These are phyloP conservation scores for Candida broadrunensis DNA, from an alignment of 805 yeast species.

Conservation along the genomic window DNA sequence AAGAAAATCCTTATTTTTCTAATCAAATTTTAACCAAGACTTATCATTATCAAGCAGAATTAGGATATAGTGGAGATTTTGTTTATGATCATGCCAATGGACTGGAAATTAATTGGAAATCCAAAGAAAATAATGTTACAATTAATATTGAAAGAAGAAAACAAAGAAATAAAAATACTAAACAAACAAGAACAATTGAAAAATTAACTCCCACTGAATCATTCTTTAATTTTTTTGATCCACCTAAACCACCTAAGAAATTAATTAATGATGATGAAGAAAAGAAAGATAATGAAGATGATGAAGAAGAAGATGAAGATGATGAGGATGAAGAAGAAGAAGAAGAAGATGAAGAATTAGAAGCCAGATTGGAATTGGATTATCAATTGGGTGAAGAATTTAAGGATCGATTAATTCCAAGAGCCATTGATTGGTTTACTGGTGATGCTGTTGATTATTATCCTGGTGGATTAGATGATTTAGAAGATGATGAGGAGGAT, in stretches of 20 bases:
- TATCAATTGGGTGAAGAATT: conserved; percentile 95
- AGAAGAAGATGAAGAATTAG: conserved; percentile 69
- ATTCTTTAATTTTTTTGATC: conserved; percentile 92
- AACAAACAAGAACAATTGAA: conserved; percentile 94
- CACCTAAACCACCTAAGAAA: conserved; percentile 70
- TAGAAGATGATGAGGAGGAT: conserved; percentile 59
- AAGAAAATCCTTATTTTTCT: conserved; percentile 69
- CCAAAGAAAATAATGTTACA: conserved; percentile 79
- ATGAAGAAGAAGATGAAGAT: conserved; percentile 42
- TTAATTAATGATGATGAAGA: conserved; percentile 47
- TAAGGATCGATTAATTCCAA: conserved; percentile 92
- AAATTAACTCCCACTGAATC: conserved; percentile 92
- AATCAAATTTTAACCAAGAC: conserved; percentile 76
- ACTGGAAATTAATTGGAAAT: conserved; percentile 76
- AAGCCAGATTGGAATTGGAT: conserved; percentile 82
- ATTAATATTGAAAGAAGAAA: conserved; percentile 88
- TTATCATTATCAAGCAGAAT: conserved; percentile 89
- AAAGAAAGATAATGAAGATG: conserved; percentile 46
- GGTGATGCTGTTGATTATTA: conserved; percentile 86
- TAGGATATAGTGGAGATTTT: conserved; percentile 93
- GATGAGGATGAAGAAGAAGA: conserved; percentile 52
- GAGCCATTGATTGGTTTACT: conserved; percentile 98
- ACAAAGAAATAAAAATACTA: conserved; percentile 95
- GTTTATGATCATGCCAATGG: conserved; percentile 98
- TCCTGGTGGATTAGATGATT: conserved; percentile 58